A percentile compares a stretch with the other conserved stretches of the same genome.
These are phyloP conservation scores for Cryptococcus amylolentus DNA, from an alignment of 1,284 basidiomycete species.

Conservation along the genomic window DNA sequence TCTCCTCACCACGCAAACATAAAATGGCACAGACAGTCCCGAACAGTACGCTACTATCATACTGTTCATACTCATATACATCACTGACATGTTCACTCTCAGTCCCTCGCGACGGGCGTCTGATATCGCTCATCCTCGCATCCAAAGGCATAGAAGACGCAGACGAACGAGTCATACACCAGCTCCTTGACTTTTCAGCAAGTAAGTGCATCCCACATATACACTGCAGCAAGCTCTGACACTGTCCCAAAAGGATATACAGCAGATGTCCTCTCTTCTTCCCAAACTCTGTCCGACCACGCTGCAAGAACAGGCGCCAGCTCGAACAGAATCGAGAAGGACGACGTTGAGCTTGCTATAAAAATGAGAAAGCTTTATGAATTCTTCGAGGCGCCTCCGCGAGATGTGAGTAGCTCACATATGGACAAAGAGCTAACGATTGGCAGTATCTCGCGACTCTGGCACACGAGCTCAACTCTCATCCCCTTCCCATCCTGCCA, in stretches of 20 bases:
- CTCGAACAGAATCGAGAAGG: slow-evolving; percentile 76
- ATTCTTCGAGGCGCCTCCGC: slow-evolving; percentile 86
- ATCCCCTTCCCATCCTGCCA: slow-evolving; percentile 84
- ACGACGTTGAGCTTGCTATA: slow-evolving; percentile 86
- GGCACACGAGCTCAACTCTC: slow-evolving; percentile 84
- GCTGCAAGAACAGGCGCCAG: slow-evolving; percentile 58
- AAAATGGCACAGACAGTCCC: slow-evolving; percentile 8
- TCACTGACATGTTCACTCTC: slow-evolving; percentile 7
- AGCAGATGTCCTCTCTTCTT: slow-evolving; percentile 82
- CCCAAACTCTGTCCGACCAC: slow-evolving; percentile 90
- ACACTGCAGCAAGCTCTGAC: neutral
- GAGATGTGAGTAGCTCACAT: slow-evolving; percentile 66
- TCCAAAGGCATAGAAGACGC: slow-evolving; percentile 92
- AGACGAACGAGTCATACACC: slow-evolving; percentile 89
- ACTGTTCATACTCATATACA: neutral
- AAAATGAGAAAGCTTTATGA: slow-evolving; percentile 92
- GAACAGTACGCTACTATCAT: slow-evolving; percentile 8
- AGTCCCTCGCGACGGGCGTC: slow-evolving; percentile 77
- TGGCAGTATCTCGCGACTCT: slow-evolving; percentile 78
- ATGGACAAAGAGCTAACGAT: neutral
- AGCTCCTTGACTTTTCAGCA: slow-evolving; percentile 92
- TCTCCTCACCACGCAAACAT: neutral
- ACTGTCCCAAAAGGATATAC: slow-evolving; percentile 62
- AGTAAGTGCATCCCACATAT: slow-evolving; percentile 49
- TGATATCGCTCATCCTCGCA: slow-evolving; percentile 87